Percentiles rank a stretch among this genome's conserved stretches.
These are phyloP conservation scores for Hypoxylon crocopeplum DNA, from an alignment of 495 filamentous ascomycete genomes.

Conservation along the genomic window DNA sequence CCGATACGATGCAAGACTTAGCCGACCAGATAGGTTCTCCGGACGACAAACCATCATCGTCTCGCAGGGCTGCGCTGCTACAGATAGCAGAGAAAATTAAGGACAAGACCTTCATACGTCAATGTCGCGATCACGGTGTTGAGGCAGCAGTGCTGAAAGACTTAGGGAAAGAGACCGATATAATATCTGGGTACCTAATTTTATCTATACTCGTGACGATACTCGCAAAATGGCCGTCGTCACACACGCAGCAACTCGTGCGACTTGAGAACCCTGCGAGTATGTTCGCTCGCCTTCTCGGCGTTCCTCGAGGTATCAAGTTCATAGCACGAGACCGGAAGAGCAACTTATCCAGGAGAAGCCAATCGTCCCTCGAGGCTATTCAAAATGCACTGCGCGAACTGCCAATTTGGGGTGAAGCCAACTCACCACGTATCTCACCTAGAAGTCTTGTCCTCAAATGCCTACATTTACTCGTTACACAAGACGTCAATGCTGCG, in stretches of 20 bases:
- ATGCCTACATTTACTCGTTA: slow-evolving; percentile 65
- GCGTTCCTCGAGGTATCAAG: slow-evolving; percentile 57
- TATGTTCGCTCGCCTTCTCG: slow-evolving; percentile 62
- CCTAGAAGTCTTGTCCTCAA: slow-evolving; percentile 69
- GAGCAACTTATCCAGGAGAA: slow-evolving; percentile 71
- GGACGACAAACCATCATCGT: slow-evolving; percentile 52
- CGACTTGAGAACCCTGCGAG: slow-evolving; percentile 54
- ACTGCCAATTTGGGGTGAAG: slow-evolving; percentile 63
- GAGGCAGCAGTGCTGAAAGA: slow-evolving; percentile 68
- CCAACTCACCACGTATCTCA: slow-evolving; percentile 60
- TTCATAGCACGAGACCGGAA: slow-evolving; percentile 65
- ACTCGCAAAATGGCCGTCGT: slow-evolving; percentile 56
- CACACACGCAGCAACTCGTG: slow-evolving; percentile 59
- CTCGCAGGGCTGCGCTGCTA: slow-evolving; percentile 59
- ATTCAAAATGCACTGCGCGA: slow-evolving; percentile 58
- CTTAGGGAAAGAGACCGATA: slow-evolving; percentile 59
- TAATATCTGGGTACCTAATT: slow-evolving; percentile 65
- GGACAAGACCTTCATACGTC: slow-evolving; percentile 67
- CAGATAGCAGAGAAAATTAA: slow-evolving; percentile 78
- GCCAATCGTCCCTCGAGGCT: slow-evolving; percentile 58
- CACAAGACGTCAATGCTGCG: slow-evolving; percentile 54
- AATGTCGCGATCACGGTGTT: slow-evolving; percentile 78
- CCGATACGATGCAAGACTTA: slow-evolving; percentile 79
- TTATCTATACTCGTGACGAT: slow-evolving; percentile 63
- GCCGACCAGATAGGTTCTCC: slow-evolving; percentile 80